Percentiles rank a stretch among this genome's conserved stretches.
phyloP scores from a whole-genome alignment of 1,284 basidiomycete species.

The Bondarzewia mesenterica region DNA sequence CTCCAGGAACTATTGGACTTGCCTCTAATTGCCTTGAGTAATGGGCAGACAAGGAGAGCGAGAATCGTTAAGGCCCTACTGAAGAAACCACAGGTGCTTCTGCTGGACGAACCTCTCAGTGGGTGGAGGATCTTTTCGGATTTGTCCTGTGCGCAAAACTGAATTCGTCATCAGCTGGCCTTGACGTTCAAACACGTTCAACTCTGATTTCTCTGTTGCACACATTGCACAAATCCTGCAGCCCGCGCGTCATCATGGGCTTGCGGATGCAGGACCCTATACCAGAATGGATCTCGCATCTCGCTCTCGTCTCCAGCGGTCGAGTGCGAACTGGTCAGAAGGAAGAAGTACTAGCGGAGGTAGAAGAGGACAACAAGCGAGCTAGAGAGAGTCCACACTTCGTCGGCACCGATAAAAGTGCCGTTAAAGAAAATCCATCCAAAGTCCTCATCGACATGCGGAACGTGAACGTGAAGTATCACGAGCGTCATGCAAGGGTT shows the following conservation, averaged over 20 bases:
- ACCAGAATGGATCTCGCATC: constrained; percentile 77
- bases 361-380: neutral
- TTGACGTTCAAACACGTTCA: constrained; percentile 56
- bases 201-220: constrained; percentile 53
- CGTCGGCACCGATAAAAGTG: neutral
- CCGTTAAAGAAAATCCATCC: neutral
- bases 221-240: constrained; percentile 42
- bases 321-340: constrained; percentile 21
- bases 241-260: constrained; percentile 68
- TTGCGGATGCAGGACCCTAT: constrained; percentile 76
- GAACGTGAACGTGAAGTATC: constrained; percentile 69
- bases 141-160: neutral
- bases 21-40: constrained; percentile 78
- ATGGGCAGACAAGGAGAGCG: constrained; percentile 88
- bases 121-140: constrained; percentile 21
- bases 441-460: constrained; percentile 53
- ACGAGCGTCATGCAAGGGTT: constrained; percentile 43
- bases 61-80: constrained; percentile 78
- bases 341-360: constrained; percentile 14
- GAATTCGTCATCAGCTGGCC: constrained; percentile 45
- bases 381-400: neutral
- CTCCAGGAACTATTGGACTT: constrained; percentile 64
- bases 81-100: constrained; percentile 57
- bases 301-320: constrained; percentile 48
- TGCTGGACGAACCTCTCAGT: constrained; percentile 85